phyloP scores from a whole-genome alignment of 2,329 filamentous ascomycete species.

The Calonectria pteridis region DNA sequence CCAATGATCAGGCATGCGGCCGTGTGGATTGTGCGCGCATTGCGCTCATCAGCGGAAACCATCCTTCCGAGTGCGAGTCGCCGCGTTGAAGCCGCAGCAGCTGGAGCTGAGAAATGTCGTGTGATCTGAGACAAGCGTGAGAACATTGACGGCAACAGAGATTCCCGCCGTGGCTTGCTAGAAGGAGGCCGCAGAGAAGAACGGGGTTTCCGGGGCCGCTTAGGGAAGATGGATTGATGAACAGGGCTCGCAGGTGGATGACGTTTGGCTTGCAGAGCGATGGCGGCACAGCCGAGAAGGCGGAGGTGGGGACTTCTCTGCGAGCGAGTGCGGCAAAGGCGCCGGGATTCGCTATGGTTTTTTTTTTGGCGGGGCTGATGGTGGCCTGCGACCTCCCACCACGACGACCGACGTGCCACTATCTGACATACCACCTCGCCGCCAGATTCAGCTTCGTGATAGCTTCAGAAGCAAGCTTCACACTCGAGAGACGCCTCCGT shows the following conservation, averaged over 20 bases:
- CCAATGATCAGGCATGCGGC: slow-evolving; percentile 95
- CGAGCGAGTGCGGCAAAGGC: background rate
- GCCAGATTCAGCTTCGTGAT: slow-evolving; percentile 25
- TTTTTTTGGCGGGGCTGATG: slow-evolving; percentile 20
- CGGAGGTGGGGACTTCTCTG: slow-evolving; percentile 23
- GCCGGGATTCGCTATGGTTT: background rate
- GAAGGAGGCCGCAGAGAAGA: slow-evolving; percentile 6
- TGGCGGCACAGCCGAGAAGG: slow-evolving; percentile 19
- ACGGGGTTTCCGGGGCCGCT: background rate
- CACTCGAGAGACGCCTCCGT: background rate
- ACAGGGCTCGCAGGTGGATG: slow-evolving; percentile 4
- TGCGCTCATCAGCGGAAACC: slow-evolving; percentile 64
- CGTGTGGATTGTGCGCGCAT: slow-evolving; percentile 81
- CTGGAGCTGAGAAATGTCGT: slow-evolving; percentile 69
- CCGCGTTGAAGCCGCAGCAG: slow-evolving; percentile 50
- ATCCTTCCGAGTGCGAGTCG: slow-evolving; percentile 52
- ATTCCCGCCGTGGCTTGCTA: slow-evolving; percentile 9
- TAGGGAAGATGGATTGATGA: background rate
- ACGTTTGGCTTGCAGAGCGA: slow-evolving; percentile 21
- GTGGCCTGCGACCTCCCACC: slow-evolving; percentile 13
- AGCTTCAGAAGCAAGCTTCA: slow-evolving; percentile 25
- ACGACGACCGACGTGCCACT: slow-evolving; percentile 9
- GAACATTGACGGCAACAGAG: slow-evolving; percentile 70
- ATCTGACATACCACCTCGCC: slow-evolving; percentile 8
- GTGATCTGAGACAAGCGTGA: slow-evolving; percentile 79